A percentile compares a stretch with the other conserved stretches of the same genome.
Conservation (phyloP, 2,329 filamentous ascomycete genomes). For the Trichoderma guizhouense region DNA sequence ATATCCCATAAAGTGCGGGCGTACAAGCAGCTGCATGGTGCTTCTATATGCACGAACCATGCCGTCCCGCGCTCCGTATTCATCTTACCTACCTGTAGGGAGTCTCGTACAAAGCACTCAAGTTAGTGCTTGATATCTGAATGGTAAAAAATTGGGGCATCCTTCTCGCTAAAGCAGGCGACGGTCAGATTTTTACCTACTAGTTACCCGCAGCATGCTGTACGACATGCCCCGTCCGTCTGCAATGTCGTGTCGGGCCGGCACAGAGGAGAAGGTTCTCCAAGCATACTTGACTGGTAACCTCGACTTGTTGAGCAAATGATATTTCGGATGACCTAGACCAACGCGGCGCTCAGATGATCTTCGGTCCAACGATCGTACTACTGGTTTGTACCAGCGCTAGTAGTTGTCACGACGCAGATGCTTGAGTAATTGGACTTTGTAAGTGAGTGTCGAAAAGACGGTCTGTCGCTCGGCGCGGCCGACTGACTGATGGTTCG, state of each 20-base stretch:
- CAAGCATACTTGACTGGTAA: neutral
- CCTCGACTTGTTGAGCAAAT: neutral
- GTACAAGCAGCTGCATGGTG: neutral
- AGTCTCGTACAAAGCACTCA: neutral
- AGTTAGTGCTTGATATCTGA: neutral
- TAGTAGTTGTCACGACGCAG: neutral
- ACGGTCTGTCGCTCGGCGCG: slow-evolving; percentile 13
- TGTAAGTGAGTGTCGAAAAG: neutral
- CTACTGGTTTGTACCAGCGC: neutral
- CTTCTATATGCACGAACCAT: slow-evolving; percentile 4
- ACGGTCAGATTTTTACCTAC: slow-evolving; percentile 3
- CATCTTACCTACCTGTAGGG: neutral
- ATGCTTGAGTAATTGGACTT: neutral
- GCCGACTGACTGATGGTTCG: neutral
- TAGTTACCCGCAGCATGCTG: slow-evolving; percentile 14
- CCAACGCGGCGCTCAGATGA: neutral
- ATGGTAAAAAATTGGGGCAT: neutral
- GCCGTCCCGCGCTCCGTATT: neutral
- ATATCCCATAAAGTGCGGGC: neutral
- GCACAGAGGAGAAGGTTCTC: neutral
- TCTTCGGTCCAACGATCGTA: neutral
- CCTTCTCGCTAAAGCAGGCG: slow-evolving; percentile 14
- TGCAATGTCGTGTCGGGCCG: slow-evolving; percentile 14
- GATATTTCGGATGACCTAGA: neutral
- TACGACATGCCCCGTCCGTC: slow-evolving; percentile 8